Base-by-base conservation (phyloP, 495 filamentous ascomycete genomes). In the Cairneyella variabilis region DNA sequence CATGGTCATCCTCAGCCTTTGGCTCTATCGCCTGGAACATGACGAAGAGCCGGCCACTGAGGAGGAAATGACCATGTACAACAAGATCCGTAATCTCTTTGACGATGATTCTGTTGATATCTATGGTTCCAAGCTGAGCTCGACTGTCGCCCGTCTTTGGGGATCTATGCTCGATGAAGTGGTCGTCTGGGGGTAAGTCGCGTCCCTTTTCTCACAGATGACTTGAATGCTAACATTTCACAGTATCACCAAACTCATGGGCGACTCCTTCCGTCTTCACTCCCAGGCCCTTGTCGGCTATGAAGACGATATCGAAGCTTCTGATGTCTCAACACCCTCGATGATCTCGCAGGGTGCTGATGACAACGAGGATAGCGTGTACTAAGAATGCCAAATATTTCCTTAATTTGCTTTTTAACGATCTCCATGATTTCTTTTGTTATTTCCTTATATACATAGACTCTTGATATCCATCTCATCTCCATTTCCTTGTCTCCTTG, bases 11-110 rank as follows among this genome's bases (percentile, higher is more conserved):
- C 88, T 98, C 63, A 96, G 88, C 66, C 76, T 98, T 60, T 98
- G 93, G 93, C 83, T 98, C 64, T 97, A 95, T 76, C 88, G 89
- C 71, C 84, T 98, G 76, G 93, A 98, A 88, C 90, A 97, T 76
- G 93, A 98, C 78, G 89, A 95, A 60, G 95, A 97, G 73, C 83
- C 86, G 10, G 90, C 91, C 17, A 91, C 83, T 28, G 89, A 91
- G 65, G 92, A 96, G 59, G 93, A 98, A 69, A 64, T 90, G 69
- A 81, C 77, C 66, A 95, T 97, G 85, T 96, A 97, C 73, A 90
- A 91, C 73, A 95, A 95, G 75, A 81, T 98, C 47, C 88, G 91
- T 46, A 83, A 83, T 71, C 79, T 97, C 48, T 95, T 98, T 68
- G 90, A 96, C 61, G 91, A 96, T 64, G 80, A 83, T 61, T 84